Percentiles rank a stretch among this genome's conserved stretches.
Conservation (phyloP, 1,139 yeast species). For the Sugiyamaella sp. region DNA sequence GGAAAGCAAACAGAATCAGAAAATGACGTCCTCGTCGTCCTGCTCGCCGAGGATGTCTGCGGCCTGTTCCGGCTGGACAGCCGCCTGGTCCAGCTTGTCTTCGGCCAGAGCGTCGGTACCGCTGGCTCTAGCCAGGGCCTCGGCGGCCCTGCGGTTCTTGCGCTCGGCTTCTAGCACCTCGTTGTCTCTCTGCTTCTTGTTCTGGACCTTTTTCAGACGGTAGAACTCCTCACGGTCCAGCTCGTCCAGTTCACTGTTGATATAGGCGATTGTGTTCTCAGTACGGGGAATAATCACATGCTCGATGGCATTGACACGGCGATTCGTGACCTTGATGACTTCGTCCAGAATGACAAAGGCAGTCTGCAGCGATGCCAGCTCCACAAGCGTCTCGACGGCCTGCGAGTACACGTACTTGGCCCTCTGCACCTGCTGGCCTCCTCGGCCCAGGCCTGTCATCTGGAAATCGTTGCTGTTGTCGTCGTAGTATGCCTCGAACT, state of each 20-base stretch:
- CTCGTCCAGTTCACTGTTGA: conserved; percentile 95
- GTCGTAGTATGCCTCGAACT: conserved; percentile 82
- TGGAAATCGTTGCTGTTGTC: conserved; percentile 89
- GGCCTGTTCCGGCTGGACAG: too few relatives aligned
- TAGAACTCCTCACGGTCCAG: conserved; percentile 97
- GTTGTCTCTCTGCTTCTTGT: conserved; percentile 83
- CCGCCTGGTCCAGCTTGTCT: conserved; percentile 12
- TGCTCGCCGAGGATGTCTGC: conserved; percentile 22
- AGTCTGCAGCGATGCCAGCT: conserved; percentile 86
- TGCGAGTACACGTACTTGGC: conserved; percentile 91
- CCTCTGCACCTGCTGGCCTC: conserved; percentile 97
- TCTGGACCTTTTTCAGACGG: conserved; percentile 94
- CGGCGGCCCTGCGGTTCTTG: conserved; percentile 44
- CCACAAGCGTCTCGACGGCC: conserved; percentile 95
- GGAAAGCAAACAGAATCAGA: conserved; percentile 26
- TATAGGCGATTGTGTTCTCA: conserved; percentile 88
- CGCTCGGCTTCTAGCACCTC: conserved; percentile 69
- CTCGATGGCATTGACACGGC: conserved; percentile 98
- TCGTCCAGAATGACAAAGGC: conserved; percentile 96
- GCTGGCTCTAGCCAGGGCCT: conserved; percentile 15
- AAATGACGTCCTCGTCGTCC: conserved; percentile 37
- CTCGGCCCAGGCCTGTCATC: conserved; percentile 95
- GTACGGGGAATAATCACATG: conserved; percentile 98
- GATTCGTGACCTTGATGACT: conserved; percentile 94
- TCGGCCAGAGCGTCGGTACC: conserved; percentile 15